Conservation (phyloP, 176 grass and related monocot species). For the Phoenix roebelenii region DNA sequence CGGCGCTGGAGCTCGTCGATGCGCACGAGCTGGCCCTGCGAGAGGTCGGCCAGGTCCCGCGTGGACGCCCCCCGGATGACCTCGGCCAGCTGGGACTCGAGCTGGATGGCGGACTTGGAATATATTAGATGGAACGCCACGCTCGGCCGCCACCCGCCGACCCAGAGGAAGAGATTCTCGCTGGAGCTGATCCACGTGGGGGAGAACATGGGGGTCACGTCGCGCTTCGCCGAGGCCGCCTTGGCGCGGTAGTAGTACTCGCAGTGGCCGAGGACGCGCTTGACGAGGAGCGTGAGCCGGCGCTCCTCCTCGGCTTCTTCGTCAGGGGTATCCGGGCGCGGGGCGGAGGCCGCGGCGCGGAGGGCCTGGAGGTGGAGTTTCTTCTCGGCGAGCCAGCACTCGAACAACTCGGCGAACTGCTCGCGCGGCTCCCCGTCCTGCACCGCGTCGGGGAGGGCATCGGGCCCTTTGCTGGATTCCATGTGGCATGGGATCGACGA, state of each 20-base stretch:
- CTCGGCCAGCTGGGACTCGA: slow-evolving; percentile 27
- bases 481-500: no score
- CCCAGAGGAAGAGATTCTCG: slow-evolving; percentile 71
- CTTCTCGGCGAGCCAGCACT: slow-evolving; percentile 47
- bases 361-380: slow-evolving; percentile 43
- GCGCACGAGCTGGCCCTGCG: slow-evolving; percentile 25
- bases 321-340: neutral
- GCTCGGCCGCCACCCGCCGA: slow-evolving; percentile 67
- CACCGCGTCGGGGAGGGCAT: no score
- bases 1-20: slow-evolving; percentile 39
- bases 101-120: slow-evolving; percentile 58
- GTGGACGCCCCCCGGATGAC: slow-evolving; percentile 14
- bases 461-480: no score
- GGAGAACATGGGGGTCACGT: slow-evolving; percentile 49
- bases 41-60: slow-evolving; percentile 11
- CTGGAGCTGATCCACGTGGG: slow-evolving; percentile 65
- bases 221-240: slow-evolving; percentile 21
- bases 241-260: slow-evolving; percentile 67
- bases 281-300: slow-evolving; percentile 22
- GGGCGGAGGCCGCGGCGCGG: slow-evolving; percentile 42
- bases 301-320: neutral
- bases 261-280: slow-evolving; percentile 50
- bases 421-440: neutral
- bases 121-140: slow-evolving; percentile 63
- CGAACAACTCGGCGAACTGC: slow-evolving; percentile 38